A percentile compares a stretch with the other conserved stretches of the same genome.
Evolutionary conservation across 768 basidiomycete genomes (phyloP).

Genomic region (Leccinum arenicola): DNA sequence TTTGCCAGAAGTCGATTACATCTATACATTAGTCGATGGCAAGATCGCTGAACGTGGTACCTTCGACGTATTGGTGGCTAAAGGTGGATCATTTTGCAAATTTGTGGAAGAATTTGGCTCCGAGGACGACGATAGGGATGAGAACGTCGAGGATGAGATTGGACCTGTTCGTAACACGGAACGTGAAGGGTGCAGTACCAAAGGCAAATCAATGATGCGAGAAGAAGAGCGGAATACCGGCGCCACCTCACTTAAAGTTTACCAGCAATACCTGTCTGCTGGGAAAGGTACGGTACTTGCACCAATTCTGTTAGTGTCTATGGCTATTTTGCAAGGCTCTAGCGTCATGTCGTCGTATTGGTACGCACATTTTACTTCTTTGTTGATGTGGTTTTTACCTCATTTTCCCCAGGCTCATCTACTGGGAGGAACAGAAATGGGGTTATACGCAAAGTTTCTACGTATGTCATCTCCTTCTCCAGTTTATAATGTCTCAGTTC

Average conservation of each 20-base stretch:
- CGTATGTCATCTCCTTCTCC: conserved; percentile 41
- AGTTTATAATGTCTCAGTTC: conserved; percentile 19
- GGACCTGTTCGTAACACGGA: conserved; percentile 20
- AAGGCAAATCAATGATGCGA: neutral
- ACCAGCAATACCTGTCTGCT: conserved; percentile 57
- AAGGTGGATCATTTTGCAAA: conserved; percentile 63
- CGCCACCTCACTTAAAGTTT: conserved; percentile 25
- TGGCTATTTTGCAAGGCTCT: conserved; percentile 66
- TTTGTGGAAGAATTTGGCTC: conserved; percentile 65
- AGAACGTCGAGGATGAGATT: conserved; percentile 36
- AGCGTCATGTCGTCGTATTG: conserved; percentile 74
- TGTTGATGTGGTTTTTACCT: neutral
- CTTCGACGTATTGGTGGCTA: conserved; percentile 65
- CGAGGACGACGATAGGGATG: conserved; percentile 18
- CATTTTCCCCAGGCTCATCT: conserved; percentile 59
- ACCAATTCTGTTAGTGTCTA: conserved; percentile 59
- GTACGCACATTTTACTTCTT: conserved; percentile 34
- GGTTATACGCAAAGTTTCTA: conserved; percentile 63
- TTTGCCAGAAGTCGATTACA: conserved; percentile 83
- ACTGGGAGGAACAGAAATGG: conserved; percentile 61
- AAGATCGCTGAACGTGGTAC: conserved; percentile 78
- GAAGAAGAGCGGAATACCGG: neutral
- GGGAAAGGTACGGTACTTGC: conserved; percentile 67
- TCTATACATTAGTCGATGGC: conserved; percentile 77
- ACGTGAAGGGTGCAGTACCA: neutral